Evolutionary conservation across 169 alveolate genomes (phyloP), one percentile per base, ranked within the genome.

Genomic region (Plasmodium berghei): DNA sequence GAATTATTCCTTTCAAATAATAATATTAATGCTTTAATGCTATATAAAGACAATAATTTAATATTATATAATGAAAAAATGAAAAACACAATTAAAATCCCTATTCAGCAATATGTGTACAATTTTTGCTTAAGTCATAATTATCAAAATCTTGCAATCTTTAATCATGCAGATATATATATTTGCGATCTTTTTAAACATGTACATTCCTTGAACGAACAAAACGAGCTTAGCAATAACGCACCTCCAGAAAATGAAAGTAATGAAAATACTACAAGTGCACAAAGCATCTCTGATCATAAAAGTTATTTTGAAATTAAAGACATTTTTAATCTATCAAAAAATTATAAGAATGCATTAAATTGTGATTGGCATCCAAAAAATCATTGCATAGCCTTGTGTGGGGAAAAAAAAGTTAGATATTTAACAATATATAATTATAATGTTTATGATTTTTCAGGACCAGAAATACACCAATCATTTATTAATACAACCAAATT

Each of bases 361-460:
- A 86, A 26, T n/a, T 86, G 91, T 49, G 91, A 86, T 40, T 86
- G 86, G 86, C 91, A 86, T 64, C 91, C 91, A 0, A 55, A 86
- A 46, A 86, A 64, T 54, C 86, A 59, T 22, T 86, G 91, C 48
- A 86, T 86, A 45, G 80, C 91, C 9, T 63, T 86, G 34, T 86
- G 91, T 52, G 91, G 91, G 26, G 58, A 86, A 58, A 86, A 86
- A 34, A 34, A 16, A 16, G 74, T 59, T 10, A 26, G 91, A 63
- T 86, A 86, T 64, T 72, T 86, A 70, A 71, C 87, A 10, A 22
- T 86, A 52, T 66, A 86, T 63, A 86, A 86, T 52, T 71, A 71
- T 42, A 86, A 71, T 22, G 91, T 86, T 42, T 86, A 86, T 64
- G 87, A 86, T 56, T 86, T 70, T 86, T 59, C 91, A 42, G 71